These are phyloP conservation scores for Rosa multiflora DNA, from an alignment of 306 rosid genomes.

Conservation along the genomic window DNA sequence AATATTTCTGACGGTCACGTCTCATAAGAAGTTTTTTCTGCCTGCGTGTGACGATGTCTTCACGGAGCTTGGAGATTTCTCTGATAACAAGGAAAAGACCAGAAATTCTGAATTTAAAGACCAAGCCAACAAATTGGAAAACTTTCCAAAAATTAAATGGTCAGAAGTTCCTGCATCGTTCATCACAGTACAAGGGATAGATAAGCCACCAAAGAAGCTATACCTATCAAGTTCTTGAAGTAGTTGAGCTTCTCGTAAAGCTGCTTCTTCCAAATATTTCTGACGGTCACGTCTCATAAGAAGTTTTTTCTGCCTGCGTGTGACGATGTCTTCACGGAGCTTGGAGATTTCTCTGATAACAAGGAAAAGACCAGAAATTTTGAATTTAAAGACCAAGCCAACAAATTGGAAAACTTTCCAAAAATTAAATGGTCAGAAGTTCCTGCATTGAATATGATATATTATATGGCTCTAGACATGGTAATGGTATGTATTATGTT, in stretches of 20 bases:
- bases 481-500: background rate
- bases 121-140: background rate
- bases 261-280: slow-evolving; percentile 71
- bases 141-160: background rate
- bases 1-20: slow-evolving; percentile 62
- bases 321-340: slow-evolving; percentile 64
- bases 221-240: slow-evolving; percentile 89
- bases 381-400: background rate
- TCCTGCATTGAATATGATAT: background rate
- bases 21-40: slow-evolving; percentile 69
- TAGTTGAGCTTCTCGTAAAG: slow-evolving; percentile 73
- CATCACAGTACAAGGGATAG: slow-evolving; percentile 18
- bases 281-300: slow-evolving; percentile 66
- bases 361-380: slow-evolving; percentile 17
- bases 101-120: background rate
- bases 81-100: slow-evolving; percentile 39
- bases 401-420: background rate
- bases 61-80: slow-evolving; percentile 68
- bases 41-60: slow-evolving; percentile 69
- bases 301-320: slow-evolving; percentile 75
- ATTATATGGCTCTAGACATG: background rate
- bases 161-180: background rate
- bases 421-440: background rate
- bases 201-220: slow-evolving; percentile 24
- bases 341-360: slow-evolving; percentile 65